Base-by-base conservation (phyloP, 2,329 filamentous ascomycete species). In the Proliferodiscus dingleyae region DNA sequence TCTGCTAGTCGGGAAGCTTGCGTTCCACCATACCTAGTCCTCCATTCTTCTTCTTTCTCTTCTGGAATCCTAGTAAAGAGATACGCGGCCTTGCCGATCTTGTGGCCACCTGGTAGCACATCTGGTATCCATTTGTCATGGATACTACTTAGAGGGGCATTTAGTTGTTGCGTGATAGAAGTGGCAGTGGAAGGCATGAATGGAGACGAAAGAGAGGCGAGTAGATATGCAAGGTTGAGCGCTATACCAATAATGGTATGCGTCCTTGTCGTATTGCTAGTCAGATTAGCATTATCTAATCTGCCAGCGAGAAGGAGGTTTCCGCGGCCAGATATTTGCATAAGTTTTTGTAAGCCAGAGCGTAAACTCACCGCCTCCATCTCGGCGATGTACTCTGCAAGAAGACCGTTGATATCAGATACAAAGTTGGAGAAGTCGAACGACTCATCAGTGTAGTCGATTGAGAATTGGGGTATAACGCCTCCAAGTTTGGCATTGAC, bases 31-130 rank as follows among this genome's bases (percentile, higher is more conserved):
- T 82, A 95, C 56, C 78, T 76, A 52, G 85, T 79, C 47, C 85
- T 81, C 89, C 89, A 95, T 64, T 91, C 85, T 41, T 85, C 80
- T 37, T 86, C 81, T 71, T 90, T 91, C 66, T 87, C 83, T 8
- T 83, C 74, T 53, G 89, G 86, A 61, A 95, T 95, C 43, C 77
- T 78, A n/a, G 79, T 79, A 69, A 95, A 95, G 24, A 95, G 74
- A 33, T 89, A 84, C 53, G 80, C 78, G 0, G 89, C 81, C 62
- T 85, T 84, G 56, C 88, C 87, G 53, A 96, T 85, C 63, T 83
- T 84, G 70, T 95, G 89, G 46, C 85, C 86, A 1, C 84, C 75
- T 59, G 80, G 74, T 54, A 93, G 70, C 2, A 73, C 68, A 50
- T 79, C 73, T n/a, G 68, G 66, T 15, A 64, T 61, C 83, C 87